These are phyloP conservation scores for Acidiella bohemica DNA, from an alignment of 495 filamentous ascomycete species.

Conservation along the genomic window DNA sequence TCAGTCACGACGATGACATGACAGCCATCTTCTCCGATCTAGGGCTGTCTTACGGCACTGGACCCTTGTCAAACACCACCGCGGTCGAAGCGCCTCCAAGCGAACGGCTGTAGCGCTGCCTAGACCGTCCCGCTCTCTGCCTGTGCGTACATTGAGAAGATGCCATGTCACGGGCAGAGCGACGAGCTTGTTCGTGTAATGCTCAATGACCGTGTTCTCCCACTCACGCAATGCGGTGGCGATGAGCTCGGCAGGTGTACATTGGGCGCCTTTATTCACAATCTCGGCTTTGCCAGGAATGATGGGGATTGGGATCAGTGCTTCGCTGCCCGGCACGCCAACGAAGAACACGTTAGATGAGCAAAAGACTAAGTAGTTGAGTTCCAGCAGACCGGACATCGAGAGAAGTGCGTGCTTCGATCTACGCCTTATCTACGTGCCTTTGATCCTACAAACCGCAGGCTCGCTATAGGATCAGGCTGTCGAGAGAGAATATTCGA, in stretches of 20 bases:
- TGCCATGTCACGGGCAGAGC: constrained; percentile 42
- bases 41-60: constrained; percentile 42
- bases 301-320: constrained; percentile 63
- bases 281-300: constrained; percentile 52
- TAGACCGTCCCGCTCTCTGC: constrained; percentile 73
- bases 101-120: constrained; percentile 49
- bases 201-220: constrained; percentile 69
- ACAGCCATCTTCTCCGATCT: constrained; percentile 56
- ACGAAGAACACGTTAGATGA: too few species aligned
- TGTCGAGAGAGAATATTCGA: too few species aligned
- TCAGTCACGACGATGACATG: constrained; percentile 81
- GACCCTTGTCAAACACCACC: constrained; percentile 35
- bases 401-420: too few species aligned
- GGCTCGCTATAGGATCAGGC: too few species aligned
- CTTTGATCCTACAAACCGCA: too few species aligned
- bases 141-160: constrained; percentile 71
- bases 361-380: too few species aligned
- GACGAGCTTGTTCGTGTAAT: constrained; percentile 58
- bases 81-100: constrained; percentile 32
- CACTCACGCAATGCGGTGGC: constrained; percentile 49
- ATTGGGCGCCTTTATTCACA: constrained; percentile 50
- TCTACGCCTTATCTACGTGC: too few species aligned
- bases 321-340: constrained; percentile 29
- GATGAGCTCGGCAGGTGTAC: constrained; percentile 56
- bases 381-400: too few species aligned